Evolutionary conservation across 225 moss, liverwort and hornwort species (phyloP).

Genomic region (Bryoerythrophyllum caledonicum): DNA sequence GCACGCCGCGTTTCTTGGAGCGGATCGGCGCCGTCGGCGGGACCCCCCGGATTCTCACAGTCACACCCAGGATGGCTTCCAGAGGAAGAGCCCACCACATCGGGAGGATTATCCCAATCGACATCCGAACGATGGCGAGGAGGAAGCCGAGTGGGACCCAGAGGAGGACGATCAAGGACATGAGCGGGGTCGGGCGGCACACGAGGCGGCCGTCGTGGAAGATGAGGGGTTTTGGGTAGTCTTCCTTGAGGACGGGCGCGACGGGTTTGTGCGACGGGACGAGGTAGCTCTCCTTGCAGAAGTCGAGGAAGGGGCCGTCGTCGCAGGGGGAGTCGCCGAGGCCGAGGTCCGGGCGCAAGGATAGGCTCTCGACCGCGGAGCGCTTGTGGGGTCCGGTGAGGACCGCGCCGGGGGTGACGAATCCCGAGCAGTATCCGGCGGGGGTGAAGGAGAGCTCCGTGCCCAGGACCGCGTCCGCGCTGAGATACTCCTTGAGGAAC

Average conservation of each 20-base stretch:
- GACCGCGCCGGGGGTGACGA: slow-evolving; percentile 55
- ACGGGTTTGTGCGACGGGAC: slow-evolving; percentile 45
- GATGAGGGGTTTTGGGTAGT: slow-evolving; percentile 72
- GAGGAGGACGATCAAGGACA: slow-evolving; percentile 57
- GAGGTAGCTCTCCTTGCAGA: slow-evolving; percentile 76
- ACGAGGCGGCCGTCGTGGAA: slow-evolving; percentile 87
- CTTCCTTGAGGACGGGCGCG: slow-evolving; percentile 44
- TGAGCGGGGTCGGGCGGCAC: slow-evolving; percentile 68
- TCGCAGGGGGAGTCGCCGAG: slow-evolving; percentile 67
- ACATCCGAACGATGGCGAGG: slow-evolving; percentile 58
- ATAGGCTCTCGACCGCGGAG: slow-evolving; percentile 61
- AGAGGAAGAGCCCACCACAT: slow-evolving; percentile 74
- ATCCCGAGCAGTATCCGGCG: slow-evolving; percentile 69
- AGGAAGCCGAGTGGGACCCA: slow-evolving; percentile 71
- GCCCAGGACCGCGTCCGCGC: slow-evolving; percentile 68
- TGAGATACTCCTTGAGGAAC: slow-evolving; percentile 70
- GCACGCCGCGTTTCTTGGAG: slow-evolving; percentile 56
- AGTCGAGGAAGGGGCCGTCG: slow-evolving; percentile 64
- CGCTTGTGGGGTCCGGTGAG: slow-evolving; percentile 61
- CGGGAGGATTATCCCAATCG: slow-evolving; percentile 53
- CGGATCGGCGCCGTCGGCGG: slow-evolving; percentile 42
- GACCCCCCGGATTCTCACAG: slow-evolving; percentile 50
- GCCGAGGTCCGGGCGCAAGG: slow-evolving; percentile 59
- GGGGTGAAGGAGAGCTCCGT: slow-evolving; percentile 54
- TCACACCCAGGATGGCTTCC: slow-evolving; percentile 61